Conservation (phyloP, 805 yeast species). For the Metschnikowia colocasiae region DNA sequence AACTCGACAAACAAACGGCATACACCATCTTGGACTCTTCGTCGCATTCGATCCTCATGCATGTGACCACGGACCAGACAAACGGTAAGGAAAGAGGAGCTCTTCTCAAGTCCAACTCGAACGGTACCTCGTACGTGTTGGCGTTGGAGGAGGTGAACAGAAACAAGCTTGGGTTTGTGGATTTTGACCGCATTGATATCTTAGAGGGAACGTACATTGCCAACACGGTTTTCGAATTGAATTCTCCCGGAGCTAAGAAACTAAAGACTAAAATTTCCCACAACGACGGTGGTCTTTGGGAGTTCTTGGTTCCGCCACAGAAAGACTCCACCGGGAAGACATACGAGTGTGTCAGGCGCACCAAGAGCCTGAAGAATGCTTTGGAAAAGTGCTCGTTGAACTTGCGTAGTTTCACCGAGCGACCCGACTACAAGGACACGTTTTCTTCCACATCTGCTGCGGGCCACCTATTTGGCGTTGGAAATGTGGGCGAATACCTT, state of each 20-base stretch:
- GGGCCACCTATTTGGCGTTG: constrained; percentile 89
- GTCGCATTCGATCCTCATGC: constrained; percentile 72
- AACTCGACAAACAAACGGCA: constrained; percentile 51
- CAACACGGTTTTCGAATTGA: constrained; percentile 61
- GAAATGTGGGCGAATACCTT: constrained; percentile 75
- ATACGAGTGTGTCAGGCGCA: constrained; percentile 47
- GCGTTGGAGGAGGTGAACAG: constrained; percentile 72
- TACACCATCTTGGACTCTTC: constrained; percentile 77
- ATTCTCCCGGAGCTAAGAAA: constrained; percentile 46
- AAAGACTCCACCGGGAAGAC: constrained; percentile 58
- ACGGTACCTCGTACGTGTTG: constrained; percentile 81
- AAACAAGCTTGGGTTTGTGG: constrained; percentile 70
- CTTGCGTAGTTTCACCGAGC: constrained; percentile 86
- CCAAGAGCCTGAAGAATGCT: constrained; percentile 22
- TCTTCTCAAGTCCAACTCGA: constrained; percentile 80
- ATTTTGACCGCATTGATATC: constrained; percentile 78
- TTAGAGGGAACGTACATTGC: constrained; percentile 81
- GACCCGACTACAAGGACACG: constrained; percentile 78
- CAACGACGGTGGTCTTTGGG: constrained; percentile 92
- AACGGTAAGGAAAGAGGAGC: constrained; percentile 65
- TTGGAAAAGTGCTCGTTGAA: constrained; percentile 71
- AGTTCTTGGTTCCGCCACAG: constrained; percentile 63
- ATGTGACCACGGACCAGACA: constrained; percentile 63
- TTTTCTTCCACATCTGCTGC: constrained; percentile 85
- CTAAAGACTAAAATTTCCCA: constrained; percentile 73